A percentile compares a stretch with the other conserved stretches of the same genome.
These are phyloP conservation scores for Nicotiana tomentosiformis DNA, from an alignment of 257 asterid species.

Conservation along the genomic window DNA sequence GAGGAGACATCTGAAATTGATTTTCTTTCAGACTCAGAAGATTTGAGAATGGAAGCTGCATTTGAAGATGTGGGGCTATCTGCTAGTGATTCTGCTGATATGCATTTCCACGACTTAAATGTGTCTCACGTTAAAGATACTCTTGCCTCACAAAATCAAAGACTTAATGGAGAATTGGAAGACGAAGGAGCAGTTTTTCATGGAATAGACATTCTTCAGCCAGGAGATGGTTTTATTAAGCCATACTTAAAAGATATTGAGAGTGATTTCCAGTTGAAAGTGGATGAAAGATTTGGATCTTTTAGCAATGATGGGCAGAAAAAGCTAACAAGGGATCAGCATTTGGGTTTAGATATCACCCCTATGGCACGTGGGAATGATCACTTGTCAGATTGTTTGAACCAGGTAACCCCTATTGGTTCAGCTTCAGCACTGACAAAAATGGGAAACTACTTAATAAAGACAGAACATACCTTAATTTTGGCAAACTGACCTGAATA, in stretches of 20 bases:
- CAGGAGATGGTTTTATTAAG: slow-evolving; percentile 15
- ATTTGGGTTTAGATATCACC: slow-evolving; percentile 24
- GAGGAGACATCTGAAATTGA: slow-evolving; percentile 27
- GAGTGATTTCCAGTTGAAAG: slow-evolving; percentile 18
- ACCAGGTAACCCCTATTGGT: slow-evolving; percentile 16
- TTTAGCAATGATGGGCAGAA: slow-evolving; percentile 20
- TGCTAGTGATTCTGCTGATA: slow-evolving; percentile 20
- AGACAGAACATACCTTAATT: background rate
- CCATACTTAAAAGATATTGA: slow-evolving; percentile 16
- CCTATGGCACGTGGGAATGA: slow-evolving; percentile 12
- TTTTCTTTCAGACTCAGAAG: slow-evolving; percentile 59
- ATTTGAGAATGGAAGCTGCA: slow-evolving; percentile 57
- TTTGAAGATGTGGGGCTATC: slow-evolving; percentile 51
- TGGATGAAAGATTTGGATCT: slow-evolving; percentile 18
- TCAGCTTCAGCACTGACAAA: slow-evolving; percentile 36
- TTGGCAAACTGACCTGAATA: too few relatives aligned
- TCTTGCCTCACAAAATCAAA: slow-evolving; percentile 32
- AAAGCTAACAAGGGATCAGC: slow-evolving; percentile 12
- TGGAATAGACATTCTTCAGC: slow-evolving; percentile 21
- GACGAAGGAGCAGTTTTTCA: slow-evolving; percentile 19
- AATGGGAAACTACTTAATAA: background rate
- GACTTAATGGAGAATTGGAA: slow-evolving; percentile 21
- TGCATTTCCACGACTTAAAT: slow-evolving; percentile 23
- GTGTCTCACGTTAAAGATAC: slow-evolving; percentile 58
- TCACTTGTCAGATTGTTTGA: slow-evolving; percentile 21